phyloP scores from a whole-genome alignment of 805 yeast genomes.

The Myxozyma vanderwaltii region DNA sequence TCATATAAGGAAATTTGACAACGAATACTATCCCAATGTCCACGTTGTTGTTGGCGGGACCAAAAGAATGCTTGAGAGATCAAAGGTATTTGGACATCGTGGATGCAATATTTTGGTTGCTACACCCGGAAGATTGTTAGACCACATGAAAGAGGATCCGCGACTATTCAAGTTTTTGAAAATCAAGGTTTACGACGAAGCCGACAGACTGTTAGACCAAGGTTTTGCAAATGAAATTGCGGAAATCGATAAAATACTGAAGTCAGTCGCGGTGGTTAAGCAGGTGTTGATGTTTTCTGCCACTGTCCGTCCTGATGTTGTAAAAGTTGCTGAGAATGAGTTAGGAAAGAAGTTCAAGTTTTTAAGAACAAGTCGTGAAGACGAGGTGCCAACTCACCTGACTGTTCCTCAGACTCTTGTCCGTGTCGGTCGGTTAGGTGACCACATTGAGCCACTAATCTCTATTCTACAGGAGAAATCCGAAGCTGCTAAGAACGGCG shows the following conservation, averaged over 20 bases:
- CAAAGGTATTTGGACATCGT: constrained; percentile 51
- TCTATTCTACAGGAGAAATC: constrained; percentile 73
- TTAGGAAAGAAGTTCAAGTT: constrained; percentile 55
- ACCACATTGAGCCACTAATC: constrained; percentile 52
- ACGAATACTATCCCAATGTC: background rate
- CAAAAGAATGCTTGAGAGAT: background rate
- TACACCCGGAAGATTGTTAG: constrained; percentile 94
- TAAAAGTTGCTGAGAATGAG: constrained; percentile 60
- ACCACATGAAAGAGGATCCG: constrained; percentile 52
- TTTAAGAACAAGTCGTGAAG: constrained; percentile 65
- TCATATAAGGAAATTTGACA: background rate
- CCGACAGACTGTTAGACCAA: constrained; percentile 80
- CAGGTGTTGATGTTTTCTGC: constrained; percentile 85
- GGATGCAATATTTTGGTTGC: constrained; percentile 94
- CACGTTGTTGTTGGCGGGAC: constrained; percentile 25
- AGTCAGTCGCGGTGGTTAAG: constrained; percentile 42
- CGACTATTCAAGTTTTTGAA: constrained; percentile 53
- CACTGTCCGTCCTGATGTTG: constrained; percentile 72
- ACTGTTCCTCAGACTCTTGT: constrained; percentile 56
- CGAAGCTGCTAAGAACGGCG: constrained; percentile 43
- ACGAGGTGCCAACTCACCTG: constrained; percentile 68
- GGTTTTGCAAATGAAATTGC: constrained; percentile 73
- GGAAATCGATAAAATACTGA: constrained; percentile 56
- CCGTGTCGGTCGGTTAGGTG: constrained; percentile 39
- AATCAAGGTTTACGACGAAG: constrained; percentile 83